Conservation (phyloP, 345 rosid genomes). For the Pugionium cornutum region DNA sequence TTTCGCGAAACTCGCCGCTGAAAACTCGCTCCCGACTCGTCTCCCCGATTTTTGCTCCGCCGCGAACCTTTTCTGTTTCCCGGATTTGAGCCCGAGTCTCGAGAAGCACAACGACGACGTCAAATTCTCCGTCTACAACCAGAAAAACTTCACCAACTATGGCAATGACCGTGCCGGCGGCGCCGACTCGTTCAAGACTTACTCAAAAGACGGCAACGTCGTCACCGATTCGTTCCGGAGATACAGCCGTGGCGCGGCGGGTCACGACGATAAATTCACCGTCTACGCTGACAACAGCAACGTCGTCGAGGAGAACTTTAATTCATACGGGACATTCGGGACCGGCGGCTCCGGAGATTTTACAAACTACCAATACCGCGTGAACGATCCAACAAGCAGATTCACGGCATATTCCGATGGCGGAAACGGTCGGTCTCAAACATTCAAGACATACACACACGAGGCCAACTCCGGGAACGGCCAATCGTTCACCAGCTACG, state of each 20-base stretch:
- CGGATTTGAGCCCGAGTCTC: slow-evolving; percentile 48
- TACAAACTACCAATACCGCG: slow-evolving; percentile 50
- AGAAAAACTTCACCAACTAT: slow-evolving; percentile 80
- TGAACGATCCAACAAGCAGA: slow-evolving; percentile 60
- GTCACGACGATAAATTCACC: slow-evolving; percentile 49
- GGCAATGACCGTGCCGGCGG: slow-evolving; percentile 56
- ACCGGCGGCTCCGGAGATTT: slow-evolving; percentile 70
- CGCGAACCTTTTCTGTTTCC: slow-evolving; percentile 85
- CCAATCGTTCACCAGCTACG: slow-evolving; percentile 60
- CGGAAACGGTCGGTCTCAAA: slow-evolving; percentile 48
- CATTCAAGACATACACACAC: slow-evolving; percentile 53
- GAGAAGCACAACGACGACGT: slow-evolving; percentile 53
- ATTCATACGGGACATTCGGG: slow-evolving; percentile 62
- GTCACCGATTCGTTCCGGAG: slow-evolving; percentile 56
- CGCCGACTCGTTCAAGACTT: slow-evolving; percentile 53
- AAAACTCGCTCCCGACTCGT: slow-evolving; percentile 55
- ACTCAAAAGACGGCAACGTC: slow-evolving; percentile 46
- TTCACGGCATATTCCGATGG: slow-evolving; percentile 65
- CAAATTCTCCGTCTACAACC: slow-evolving; percentile 53
- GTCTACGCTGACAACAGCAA: slow-evolving; percentile 48
- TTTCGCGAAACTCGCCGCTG: slow-evolving; percentile 69
- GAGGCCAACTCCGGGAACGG: slow-evolving; percentile 58
- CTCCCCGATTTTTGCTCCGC: slow-evolving; percentile 76
- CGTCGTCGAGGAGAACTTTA: slow-evolving; percentile 71
- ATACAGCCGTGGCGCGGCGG: slow-evolving; percentile 52